Base-by-base conservation (phyloP, 305 asterid species). In the Fraxinus xanthoxyloides region DNA sequence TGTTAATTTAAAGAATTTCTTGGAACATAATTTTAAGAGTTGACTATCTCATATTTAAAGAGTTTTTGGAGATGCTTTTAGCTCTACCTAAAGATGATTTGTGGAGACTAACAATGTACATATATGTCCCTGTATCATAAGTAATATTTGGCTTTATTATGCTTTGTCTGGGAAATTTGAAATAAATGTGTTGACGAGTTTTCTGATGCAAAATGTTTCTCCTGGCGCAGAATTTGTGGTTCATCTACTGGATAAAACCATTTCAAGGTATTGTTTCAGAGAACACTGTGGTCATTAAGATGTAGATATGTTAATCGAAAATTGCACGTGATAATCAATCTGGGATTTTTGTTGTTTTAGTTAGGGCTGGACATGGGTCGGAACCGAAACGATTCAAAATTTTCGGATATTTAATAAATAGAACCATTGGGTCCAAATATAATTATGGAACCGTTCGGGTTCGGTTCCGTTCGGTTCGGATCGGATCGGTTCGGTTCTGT, bases 141-240 rank as follows among this genome's bases (percentile, higher is more conserved):
- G 67, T 5, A 56, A 56, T 56, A 19, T 56, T 56, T 56, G 28
- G 26, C 26, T 19, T 56, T 56, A 51, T 19, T 19, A 56, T 56
- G 28, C 67, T 54, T 54, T 59, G 69, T 59, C 5, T 7, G 24
- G 13, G 75, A 70, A 70, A 30, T 31, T 17, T 70, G 17, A 30
- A 69, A 12, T 7, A 28, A 15, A 28, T 31, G 73, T 31, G n/a
- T 5, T 70, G 24, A 31, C n/a, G 23, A 13, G 75, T 70, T 82
- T 83, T 67, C 82, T 84, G 77, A 80, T 74, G 61, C 48, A 43
- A 34, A 28, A 76, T 8, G 32, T 80, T 59, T 38, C 51, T 74
- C n/a, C 54, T 83, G 17, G 73, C 87, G 92, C 98, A 94, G 97
- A 87, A 87, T 93, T 87, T 61, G 96, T 92, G 88, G 89, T 90